phyloP scores from a whole-genome alignment of 768 basidiomycete genomes.

The Suillus clintonianus region DNA sequence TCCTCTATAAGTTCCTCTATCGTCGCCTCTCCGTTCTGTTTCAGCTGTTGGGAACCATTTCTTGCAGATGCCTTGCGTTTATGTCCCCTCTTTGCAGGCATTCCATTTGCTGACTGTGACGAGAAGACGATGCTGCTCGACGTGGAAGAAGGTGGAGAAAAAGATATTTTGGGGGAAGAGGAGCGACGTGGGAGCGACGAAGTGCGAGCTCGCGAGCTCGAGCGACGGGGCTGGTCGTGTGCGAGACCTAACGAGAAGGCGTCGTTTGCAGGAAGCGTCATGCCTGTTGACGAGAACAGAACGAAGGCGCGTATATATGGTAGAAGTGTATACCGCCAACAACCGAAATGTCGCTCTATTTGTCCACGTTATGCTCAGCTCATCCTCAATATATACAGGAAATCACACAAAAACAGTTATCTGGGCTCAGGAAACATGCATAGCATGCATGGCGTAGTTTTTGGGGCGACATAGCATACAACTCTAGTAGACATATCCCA shows the following conservation, averaged over 20 bases:
- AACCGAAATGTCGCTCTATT: not conserved
- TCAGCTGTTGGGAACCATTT: constrained; percentile 25
- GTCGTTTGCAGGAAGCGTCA: constrained; percentile 38
- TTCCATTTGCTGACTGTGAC: constrained; percentile 30
- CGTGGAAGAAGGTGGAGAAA: constrained; percentile 23
- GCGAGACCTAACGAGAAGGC: constrained; percentile 36
- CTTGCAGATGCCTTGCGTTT: constrained; percentile 22
- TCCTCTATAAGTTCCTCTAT: constrained; percentile 29
- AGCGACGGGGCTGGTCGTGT: constrained; percentile 35
- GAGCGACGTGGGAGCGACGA: constrained; percentile 40
- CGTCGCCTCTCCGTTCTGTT: constrained; percentile 9
- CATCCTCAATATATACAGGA: not conserved
- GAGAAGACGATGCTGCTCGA: constrained; percentile 13
- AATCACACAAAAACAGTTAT: constrained; percentile 7
- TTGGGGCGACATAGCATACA: constrained; percentile 25
- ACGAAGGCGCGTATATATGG: not conserved
- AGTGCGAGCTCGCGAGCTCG: constrained; percentile 23
- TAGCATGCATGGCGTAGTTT: constrained; percentile 13
- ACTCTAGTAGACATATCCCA: constrained; percentile 87
- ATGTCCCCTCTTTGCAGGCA: constrained; percentile 38
- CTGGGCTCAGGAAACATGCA: constrained; percentile 9
- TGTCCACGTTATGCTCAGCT: not conserved
- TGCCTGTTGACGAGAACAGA: constrained; percentile 8
- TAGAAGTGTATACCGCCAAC: not conserved
- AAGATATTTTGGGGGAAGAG: constrained; percentile 49